Evolutionary conservation across 1,139 yeast species (phyloP).

Genomic region (Geotrichum siamense): DNA sequence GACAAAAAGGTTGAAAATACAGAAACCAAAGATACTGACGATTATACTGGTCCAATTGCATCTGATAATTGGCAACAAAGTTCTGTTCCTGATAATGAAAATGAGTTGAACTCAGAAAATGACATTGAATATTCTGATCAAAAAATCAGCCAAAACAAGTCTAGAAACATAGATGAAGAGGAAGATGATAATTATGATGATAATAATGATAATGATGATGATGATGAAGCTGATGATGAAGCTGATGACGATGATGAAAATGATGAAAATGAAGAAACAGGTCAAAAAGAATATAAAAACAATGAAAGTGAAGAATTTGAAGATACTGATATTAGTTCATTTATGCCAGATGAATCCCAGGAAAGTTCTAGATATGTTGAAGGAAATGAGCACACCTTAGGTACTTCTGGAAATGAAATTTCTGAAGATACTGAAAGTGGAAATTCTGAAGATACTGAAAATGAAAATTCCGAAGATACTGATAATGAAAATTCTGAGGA

Average conservation of each 20-base stretch:
- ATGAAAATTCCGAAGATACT: too few species aligned
- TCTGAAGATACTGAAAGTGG: too few species aligned
- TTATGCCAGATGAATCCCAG: too few species aligned
- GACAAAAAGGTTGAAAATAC: not conserved
- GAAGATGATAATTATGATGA: constrained; percentile 4
- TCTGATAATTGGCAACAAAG: too few species aligned
- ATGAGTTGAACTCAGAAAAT: constrained; percentile 1
- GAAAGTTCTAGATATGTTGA: too few species aligned
- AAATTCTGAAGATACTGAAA: too few species aligned
- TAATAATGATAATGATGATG: constrained; percentile 2
- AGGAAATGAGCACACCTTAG: too few species aligned
- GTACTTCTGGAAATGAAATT: too few species aligned
- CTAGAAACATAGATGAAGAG: not conserved
- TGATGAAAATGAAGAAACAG: not conserved
- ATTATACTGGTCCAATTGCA: too few species aligned
- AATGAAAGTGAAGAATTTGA: constrained; percentile 3
- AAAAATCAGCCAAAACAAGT: not conserved
- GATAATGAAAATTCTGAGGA: not conserved
- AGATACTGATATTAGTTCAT: too few species aligned
- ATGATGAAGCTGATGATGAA: constrained; percentile 7
- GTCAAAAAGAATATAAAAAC: constrained; percentile 1
- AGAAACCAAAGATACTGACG: not conserved
- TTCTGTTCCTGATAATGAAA: constrained; percentile 1
- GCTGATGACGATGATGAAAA: constrained; percentile 2
- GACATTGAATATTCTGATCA: not conserved